Percentiles rank a stretch among this genome's conserved stretches.
Conservation (phyloP, 1,139 yeast genomes). For the Geotrichum histeridarum region DNA sequence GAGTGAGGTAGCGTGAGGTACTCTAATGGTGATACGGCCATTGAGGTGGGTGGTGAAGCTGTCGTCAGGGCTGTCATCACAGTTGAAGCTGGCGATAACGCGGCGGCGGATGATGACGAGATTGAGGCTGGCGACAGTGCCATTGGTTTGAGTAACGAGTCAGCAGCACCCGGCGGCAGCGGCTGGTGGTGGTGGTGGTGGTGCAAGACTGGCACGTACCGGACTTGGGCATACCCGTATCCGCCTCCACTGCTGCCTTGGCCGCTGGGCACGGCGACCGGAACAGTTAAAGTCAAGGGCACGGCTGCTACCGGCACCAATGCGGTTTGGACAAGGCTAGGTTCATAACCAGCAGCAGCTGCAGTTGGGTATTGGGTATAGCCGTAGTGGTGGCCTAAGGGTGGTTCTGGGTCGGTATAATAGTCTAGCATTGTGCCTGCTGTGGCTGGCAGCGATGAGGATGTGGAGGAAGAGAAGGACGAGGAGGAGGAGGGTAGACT, state of each 20-base stretch:
- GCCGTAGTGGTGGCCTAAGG: background rate
- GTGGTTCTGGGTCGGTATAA: background rate
- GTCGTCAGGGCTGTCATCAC: background rate
- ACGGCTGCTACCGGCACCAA: too few species aligned
- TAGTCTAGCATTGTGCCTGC: background rate
- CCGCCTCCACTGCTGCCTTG: too few species aligned
- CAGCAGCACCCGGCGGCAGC: too few species aligned
- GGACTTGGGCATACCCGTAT: too few species aligned
- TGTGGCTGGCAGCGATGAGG: background rate
- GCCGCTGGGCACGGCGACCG: too few species aligned
- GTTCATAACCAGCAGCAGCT: slow-evolving; percentile 1
- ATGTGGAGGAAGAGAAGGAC: background rate
- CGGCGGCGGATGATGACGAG: background rate
- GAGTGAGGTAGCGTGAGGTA: slow-evolving; percentile 14
- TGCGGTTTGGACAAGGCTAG: background rate
- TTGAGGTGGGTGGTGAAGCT: background rate
- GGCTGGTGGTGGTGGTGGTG: too few species aligned
- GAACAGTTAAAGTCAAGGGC: too few species aligned
- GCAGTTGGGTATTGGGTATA: too few species aligned
- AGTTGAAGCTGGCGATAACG: slow-evolving; percentile 1
- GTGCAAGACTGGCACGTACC: too few species aligned
- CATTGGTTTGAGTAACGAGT: too few species aligned
- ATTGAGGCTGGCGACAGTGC: too few species aligned
- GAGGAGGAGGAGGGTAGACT: background rate
- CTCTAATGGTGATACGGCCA: background rate